Percentiles rank a stretch among this genome's conserved stretches.
phyloP scores from a whole-genome alignment of 139 green algal species.

The Picochlorum sp. region DNA sequence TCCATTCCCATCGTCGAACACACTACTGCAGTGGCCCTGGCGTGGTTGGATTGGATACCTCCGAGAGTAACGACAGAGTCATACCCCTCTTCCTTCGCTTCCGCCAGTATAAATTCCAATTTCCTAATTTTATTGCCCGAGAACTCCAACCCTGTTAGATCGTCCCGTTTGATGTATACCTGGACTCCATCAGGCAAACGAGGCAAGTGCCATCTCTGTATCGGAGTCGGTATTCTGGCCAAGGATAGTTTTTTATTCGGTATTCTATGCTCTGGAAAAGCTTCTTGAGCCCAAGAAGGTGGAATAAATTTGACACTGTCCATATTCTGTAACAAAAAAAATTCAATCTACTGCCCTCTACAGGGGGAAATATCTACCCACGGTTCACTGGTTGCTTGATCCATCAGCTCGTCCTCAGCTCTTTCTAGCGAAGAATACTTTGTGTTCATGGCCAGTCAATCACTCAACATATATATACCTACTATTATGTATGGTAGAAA shows the following conservation, averaged over 20 bases:
- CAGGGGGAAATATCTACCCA: no score
- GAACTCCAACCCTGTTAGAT: slow-evolving; percentile 82
- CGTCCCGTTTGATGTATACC: slow-evolving; percentile 84
- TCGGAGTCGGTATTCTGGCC: slow-evolving; percentile 24
- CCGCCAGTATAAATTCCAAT: slow-evolving; percentile 89
- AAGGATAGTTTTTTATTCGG: no score
- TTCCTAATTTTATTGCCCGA: slow-evolving; percentile 94
- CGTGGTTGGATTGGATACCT: slow-evolving; percentile 92
- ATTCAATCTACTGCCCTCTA: no score
- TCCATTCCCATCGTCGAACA: slow-evolving; percentile 66
- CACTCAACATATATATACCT: no score
- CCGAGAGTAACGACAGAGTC: slow-evolving; percentile 84
- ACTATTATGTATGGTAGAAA: no score
- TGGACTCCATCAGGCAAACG: slow-evolving; percentile 52
- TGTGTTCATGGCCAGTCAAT: no score
- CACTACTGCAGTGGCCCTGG: slow-evolving; percentile 28
- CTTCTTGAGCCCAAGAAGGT: no score
- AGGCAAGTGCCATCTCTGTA: slow-evolving; percentile 63
- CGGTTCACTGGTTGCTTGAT: no score
- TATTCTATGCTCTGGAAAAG: slow-evolving; percentile 25
- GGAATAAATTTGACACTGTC: no score
- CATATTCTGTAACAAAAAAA: no score
- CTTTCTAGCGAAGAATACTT: no score
- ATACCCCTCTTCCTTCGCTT: slow-evolving; percentile 41
- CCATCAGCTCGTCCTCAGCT: no score